Conservation (phyloP, 208 protist genomes). For the Naegleria gruberi region DNA sequence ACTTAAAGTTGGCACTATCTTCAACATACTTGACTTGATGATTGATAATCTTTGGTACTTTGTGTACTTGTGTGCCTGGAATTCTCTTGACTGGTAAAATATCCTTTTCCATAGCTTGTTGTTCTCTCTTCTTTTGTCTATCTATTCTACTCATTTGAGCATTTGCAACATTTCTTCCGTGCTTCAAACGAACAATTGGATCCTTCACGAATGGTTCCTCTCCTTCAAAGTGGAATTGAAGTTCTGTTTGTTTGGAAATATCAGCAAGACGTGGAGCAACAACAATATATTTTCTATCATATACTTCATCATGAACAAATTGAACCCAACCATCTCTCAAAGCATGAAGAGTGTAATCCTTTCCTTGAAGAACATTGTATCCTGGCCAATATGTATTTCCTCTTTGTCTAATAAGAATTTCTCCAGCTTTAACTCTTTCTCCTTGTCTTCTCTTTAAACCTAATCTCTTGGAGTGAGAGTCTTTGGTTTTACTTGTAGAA, state of each 20-base stretch:
- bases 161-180: background rate
- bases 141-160: background rate
- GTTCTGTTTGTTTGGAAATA: background rate
- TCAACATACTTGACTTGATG: conserved; percentile 20
- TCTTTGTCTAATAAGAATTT: conserved; percentile 34
- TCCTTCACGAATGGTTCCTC: background rate
- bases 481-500: conserved; percentile 33
- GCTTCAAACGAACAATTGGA: background rate
- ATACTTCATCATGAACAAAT: background rate
- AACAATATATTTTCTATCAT: conserved; percentile 3
- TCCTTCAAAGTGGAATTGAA: background rate
- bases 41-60: conserved; percentile 10
- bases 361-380: conserved; percentile 21
- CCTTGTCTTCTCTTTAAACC: conserved; percentile 43
- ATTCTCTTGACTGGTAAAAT: background rate
- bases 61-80: background rate
- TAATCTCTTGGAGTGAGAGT: conserved; percentile 33
- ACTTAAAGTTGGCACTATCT: background rate
- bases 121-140: background rate
- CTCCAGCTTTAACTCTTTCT: conserved; percentile 36
- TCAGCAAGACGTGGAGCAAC: background rate
- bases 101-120: too few species aligned
- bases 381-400: conserved; percentile 12
- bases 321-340: background rate
- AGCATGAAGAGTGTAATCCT: conserved; percentile 17